phyloP scores from a whole-genome alignment of 208 protist genomes.

The Acanthamoeba quina region DNA sequence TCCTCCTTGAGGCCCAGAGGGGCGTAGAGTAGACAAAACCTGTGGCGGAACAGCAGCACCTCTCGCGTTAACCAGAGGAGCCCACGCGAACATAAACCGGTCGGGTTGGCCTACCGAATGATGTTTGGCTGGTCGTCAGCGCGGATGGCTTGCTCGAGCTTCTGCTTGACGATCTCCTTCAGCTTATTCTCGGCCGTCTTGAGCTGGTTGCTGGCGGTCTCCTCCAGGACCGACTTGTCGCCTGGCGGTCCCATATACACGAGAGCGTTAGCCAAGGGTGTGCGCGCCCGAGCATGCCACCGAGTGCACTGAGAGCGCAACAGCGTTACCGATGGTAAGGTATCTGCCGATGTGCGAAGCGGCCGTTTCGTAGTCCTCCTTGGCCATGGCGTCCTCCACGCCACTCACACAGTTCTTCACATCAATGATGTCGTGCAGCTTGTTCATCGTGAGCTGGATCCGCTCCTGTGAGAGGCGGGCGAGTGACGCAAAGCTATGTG shows the following conservation, averaged over 20 bases:
- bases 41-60: not conserved
- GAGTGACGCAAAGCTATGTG: not conserved
- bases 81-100: not conserved
- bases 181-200: constrained; percentile 72
- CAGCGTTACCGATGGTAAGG: constrained; percentile 37
- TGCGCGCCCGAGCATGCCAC: not conserved
- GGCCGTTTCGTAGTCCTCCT: constrained; percentile 67
- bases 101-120: constrained; percentile 37
- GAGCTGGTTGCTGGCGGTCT: constrained; percentile 61
- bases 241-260: not conserved
- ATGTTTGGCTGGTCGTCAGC: constrained; percentile 63
- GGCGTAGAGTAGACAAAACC: constrained; percentile 46
- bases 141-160: constrained; percentile 63
- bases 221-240: constrained; percentile 65
- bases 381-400: constrained; percentile 50
- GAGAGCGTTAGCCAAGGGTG: not conserved
- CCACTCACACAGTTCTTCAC: constrained; percentile 71
- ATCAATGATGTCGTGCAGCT: constrained; percentile 70
- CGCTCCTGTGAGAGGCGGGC: constrained; percentile 3
- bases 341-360: constrained; percentile 60
- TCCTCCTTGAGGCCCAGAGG: constrained; percentile 69
- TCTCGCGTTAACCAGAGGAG: not conserved
- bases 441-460: constrained; percentile 57
- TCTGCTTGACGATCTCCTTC: constrained; percentile 63
- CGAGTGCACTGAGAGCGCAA: not conserved